A percentile compares a stretch with the other conserved stretches of the same genome.
These are phyloP conservation scores for Gypsophila paniculata DNA, from an alignment of 179 eudicot species.

Conservation along the genomic window DNA sequence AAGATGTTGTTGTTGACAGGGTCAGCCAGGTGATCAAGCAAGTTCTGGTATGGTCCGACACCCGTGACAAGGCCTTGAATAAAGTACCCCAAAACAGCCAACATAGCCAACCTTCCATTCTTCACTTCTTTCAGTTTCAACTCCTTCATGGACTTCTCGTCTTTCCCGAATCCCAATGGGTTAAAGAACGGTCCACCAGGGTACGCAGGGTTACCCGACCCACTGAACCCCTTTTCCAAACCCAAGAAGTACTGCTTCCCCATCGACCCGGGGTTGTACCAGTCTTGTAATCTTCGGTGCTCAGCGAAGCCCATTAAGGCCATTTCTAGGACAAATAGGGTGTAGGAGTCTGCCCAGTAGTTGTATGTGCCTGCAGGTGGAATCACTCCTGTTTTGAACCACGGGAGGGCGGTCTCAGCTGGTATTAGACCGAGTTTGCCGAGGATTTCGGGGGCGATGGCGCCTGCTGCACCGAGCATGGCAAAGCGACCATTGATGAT, in stretches of 20 bases:
- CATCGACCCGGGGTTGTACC: constrained; percentile 85
- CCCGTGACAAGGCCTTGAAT: constrained; percentile 82
- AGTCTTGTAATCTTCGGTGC: constrained; percentile 86
- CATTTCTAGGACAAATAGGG: constrained; percentile 80
- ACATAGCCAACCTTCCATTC: constrained; percentile 96
- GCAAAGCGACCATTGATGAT: constrained; percentile 88
- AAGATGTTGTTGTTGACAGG: constrained; percentile 92
- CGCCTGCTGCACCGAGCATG: constrained; percentile 82
- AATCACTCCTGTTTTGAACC: constrained; percentile 95
- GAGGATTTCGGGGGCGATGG: constrained; percentile 79
- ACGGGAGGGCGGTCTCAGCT: constrained; percentile 82
- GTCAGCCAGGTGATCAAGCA: constrained; percentile 91
- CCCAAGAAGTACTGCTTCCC: constrained; percentile 73
- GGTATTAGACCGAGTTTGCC: constrained; percentile 82
- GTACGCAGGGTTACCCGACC: constrained; percentile 87
- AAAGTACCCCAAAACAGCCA: constrained; percentile 85
- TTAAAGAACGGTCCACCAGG: constrained; percentile 94
- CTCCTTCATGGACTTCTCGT: constrained; percentile 90
- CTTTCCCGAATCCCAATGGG: constrained; percentile 93
- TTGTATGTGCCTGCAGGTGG: constrained; percentile 93
- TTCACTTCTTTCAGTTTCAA: constrained; percentile 84
- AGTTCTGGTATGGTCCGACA: constrained; percentile 85
- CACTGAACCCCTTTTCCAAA: constrained; percentile 51
- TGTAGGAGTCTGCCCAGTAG: constrained; percentile 90
- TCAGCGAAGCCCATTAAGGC: constrained; percentile 97